These are phyloP conservation scores for Wakefieldia striispora DNA, from an alignment of 768 basidiomycete species.

Conservation along the genomic window DNA sequence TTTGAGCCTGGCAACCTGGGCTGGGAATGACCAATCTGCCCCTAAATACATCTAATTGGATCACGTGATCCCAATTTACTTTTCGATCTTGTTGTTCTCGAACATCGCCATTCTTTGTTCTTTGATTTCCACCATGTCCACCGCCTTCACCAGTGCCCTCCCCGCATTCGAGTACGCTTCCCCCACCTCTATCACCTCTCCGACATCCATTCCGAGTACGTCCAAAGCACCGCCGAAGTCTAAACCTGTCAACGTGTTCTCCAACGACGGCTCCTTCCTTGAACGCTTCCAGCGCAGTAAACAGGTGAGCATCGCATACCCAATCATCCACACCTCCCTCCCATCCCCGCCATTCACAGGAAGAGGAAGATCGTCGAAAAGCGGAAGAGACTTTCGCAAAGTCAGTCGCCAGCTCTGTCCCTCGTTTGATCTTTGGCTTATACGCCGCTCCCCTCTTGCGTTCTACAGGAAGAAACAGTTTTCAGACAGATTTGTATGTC, in stretches of 20 bases:
- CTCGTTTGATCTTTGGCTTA: background rate
- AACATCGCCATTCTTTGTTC: no score
- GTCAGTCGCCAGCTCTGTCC: slow-evolving; percentile 32
- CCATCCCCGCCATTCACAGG: slow-evolving; percentile 31
- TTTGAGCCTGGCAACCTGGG: no score
- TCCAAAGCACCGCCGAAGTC: slow-evolving; percentile 30
- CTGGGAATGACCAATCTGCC: no score
- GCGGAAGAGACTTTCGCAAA: slow-evolving; percentile 49
- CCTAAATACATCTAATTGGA: no score
- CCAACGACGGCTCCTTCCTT: slow-evolving; percentile 68
- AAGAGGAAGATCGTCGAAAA: slow-evolving; percentile 58
- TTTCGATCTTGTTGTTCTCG: no score
- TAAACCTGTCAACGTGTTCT: slow-evolving; percentile 60
- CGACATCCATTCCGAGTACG: no score
- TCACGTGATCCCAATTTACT: slow-evolving; percentile 4
- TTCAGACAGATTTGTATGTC: slow-evolving; percentile 59
- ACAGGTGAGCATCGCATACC: slow-evolving; percentile 39
- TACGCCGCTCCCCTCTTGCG: background rate
- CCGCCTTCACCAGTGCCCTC: no score
- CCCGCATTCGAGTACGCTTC: slow-evolving; percentile 10
- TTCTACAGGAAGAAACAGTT: slow-evolving; percentile 54
- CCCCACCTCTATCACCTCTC: slow-evolving; percentile 18
- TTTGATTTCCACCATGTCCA: slow-evolving; percentile 13
- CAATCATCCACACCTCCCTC: background rate
- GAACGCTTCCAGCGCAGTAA: slow-evolving; percentile 59